Conservation (phyloP, 352 stramenopile species). For the Globisporangium heterothallicum region DNA sequence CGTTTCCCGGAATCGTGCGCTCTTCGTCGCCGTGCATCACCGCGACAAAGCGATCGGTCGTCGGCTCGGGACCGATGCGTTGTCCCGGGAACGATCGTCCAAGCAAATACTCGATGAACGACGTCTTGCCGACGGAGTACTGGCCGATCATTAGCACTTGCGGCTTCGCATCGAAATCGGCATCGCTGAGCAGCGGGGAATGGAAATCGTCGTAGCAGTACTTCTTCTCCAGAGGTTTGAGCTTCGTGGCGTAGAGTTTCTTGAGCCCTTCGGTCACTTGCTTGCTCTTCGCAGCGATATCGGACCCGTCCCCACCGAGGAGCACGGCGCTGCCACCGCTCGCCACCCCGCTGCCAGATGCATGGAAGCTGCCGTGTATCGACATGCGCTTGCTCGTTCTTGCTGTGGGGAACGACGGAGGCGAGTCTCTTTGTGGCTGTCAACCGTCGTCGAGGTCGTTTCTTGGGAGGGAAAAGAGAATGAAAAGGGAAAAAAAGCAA, state of each 20-base stretch:
- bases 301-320: conserved; percentile 45
- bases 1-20: conserved; percentile 96
- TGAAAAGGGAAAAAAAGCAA: no score
- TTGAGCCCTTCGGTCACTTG: conserved; percentile 76
- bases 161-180: conserved; percentile 97
- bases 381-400: no score
- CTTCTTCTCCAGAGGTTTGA: conserved; percentile 86
- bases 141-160: conserved; percentile 97
- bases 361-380: no score
- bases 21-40: conserved; percentile 97
- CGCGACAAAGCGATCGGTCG: conserved; percentile 97
- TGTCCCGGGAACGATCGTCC: conserved; percentile 95
- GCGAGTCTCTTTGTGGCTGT: no score
- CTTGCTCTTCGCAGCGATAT: conserved; percentile 64
- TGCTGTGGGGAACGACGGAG: no score
- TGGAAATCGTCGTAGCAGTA: conserved; percentile 93
- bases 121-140: conserved; percentile 98
- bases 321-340: conserved; percentile 18
- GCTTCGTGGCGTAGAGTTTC: conserved; percentile 70
- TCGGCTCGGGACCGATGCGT: conserved; percentile 97
- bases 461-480: no score
- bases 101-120: conserved; percentile 96
- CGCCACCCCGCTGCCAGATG: no score
- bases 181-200: conserved; percentile 89
- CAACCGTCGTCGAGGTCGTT: no score